phyloP scores from a whole-genome alignment of 2,329 filamentous ascomycete genomes.

The Ceratocystis colombiana region DNA sequence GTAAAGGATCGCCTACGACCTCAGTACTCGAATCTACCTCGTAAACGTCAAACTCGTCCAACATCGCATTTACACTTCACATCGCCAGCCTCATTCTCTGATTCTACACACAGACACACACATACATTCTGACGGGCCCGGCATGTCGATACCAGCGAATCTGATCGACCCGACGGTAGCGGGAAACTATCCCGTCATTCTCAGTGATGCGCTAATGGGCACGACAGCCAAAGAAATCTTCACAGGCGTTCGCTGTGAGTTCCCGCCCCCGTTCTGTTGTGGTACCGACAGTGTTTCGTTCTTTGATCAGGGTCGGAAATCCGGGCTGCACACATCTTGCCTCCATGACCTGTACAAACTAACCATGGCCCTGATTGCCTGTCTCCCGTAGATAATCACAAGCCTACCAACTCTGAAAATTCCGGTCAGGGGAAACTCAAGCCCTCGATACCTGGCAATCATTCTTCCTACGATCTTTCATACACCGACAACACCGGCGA shows the following conservation, averaged over 20 bases:
- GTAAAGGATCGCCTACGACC: conserved; percentile 5
- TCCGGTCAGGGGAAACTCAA: conserved; percentile 38
- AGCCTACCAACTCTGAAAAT: conserved; percentile 43
- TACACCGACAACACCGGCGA: conserved; percentile 46
- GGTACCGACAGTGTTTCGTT: neutral
- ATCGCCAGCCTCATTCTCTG: neutral
- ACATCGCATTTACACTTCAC: neutral
- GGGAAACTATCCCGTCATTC: conserved; percentile 52
- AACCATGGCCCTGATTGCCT: neutral
- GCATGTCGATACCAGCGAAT: conserved; percentile 18
- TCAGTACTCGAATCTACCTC: neutral
- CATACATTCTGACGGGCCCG: neutral
- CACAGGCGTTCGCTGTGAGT: conserved; percentile 49
- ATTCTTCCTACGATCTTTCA: conserved; percentile 46
- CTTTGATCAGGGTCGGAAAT: neutral
- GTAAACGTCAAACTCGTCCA: neutral
- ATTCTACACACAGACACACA: neutral
- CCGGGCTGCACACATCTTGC: neutral
- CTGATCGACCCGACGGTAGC: conserved; percentile 50
- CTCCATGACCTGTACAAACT: neutral
- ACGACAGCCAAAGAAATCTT: conserved; percentile 48
- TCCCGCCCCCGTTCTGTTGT: conserved; percentile 14
- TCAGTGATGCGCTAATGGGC: conserved; percentile 52
- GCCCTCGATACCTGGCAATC: conserved; percentile 40
- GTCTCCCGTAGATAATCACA: conserved; percentile 48